phyloP scores from a whole-genome alignment of 202 grass and related monocot species.

The Carex arenaria region DNA sequence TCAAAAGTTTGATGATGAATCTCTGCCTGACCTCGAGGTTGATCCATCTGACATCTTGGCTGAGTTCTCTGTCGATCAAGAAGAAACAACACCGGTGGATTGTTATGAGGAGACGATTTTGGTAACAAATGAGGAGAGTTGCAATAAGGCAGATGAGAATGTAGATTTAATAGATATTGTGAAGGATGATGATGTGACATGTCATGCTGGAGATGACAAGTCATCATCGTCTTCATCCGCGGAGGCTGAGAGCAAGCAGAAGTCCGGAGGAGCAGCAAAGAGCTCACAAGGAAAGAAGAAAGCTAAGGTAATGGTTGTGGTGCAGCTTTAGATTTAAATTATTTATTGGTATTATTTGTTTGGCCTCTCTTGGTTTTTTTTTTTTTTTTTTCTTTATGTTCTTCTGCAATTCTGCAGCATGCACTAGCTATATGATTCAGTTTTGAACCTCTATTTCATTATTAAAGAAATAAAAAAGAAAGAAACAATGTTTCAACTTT shows the following conservation, averaged over 20 bases:
- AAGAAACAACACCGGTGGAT: background rate
- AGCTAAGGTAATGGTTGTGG: conserved; percentile 46
- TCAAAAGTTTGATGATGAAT: conserved; percentile 53
- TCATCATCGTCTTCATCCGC: conserved; percentile 36
- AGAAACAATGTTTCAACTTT: background rate
- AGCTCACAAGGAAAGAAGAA: conserved; percentile 75
- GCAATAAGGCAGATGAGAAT: conserved; percentile 21
- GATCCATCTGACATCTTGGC: conserved; percentile 66
- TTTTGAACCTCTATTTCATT: background rate
- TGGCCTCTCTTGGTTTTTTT: background rate
- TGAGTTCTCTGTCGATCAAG: conserved; percentile 21
- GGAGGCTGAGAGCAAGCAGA: conserved; percentile 36
- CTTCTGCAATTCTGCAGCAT: background rate
- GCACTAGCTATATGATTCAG: background rate
- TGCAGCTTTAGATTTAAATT: background rate
- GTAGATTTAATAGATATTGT: background rate
- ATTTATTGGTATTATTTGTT: background rate
- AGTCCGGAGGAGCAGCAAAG: conserved; percentile 31
- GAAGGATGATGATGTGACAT: background rate
- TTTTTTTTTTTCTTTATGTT: background rate
- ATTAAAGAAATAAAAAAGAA: background rate
- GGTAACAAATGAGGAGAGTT: conserved; percentile 24
- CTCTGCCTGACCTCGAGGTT: conserved; percentile 72
- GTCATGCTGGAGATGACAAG: conserved; percentile 23
- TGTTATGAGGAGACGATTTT: background rate